Percentiles rank a stretch among this genome's conserved stretches.
These are phyloP conservation scores for Eremothecium gossypii DNA, from an alignment of 1,139 yeast genomes.

Conservation along the genomic window DNA sequence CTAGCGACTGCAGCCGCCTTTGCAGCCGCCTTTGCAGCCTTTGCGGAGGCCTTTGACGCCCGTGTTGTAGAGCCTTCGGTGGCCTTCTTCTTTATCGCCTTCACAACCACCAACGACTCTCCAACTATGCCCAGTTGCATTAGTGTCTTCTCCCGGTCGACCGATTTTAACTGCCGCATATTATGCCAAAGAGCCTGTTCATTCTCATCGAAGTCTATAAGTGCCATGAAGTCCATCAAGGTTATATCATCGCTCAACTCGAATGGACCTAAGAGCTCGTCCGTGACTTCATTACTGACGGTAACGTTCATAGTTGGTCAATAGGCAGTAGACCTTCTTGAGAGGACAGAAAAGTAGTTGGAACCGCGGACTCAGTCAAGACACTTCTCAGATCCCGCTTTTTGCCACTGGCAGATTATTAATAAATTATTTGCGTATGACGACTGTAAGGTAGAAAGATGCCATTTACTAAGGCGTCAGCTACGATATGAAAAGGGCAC, in stretches of 20 bases:
- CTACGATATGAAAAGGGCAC: conserved; percentile 11
- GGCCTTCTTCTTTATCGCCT: conserved; percentile 18
- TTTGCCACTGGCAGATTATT: neutral
- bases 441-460: too few relatives aligned
- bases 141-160: conserved; percentile 32
- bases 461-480: too few relatives aligned
- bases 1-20: conserved; percentile 10
- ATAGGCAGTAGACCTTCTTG: neutral
- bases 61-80: neutral
- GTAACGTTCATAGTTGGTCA: conserved; percentile 21
- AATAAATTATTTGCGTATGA: too few relatives aligned
- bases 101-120: conserved; percentile 48
- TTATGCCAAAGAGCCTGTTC: conserved; percentile 43
- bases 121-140: conserved; percentile 41
- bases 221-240: conserved; percentile 63
- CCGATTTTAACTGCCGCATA: conserved; percentile 35
- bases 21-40: neutral
- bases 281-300: conserved; percentile 24
- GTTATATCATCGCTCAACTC: conserved; percentile 50
- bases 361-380: neutral
- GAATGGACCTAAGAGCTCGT: conserved; percentile 26
- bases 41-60: neutral
- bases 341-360: too few relatives aligned
- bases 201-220: conserved; percentile 42
- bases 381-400: neutral